phyloP scores from a whole-genome alignment of 176 grass and related monocot species.

The Leersia perrieri region DNA sequence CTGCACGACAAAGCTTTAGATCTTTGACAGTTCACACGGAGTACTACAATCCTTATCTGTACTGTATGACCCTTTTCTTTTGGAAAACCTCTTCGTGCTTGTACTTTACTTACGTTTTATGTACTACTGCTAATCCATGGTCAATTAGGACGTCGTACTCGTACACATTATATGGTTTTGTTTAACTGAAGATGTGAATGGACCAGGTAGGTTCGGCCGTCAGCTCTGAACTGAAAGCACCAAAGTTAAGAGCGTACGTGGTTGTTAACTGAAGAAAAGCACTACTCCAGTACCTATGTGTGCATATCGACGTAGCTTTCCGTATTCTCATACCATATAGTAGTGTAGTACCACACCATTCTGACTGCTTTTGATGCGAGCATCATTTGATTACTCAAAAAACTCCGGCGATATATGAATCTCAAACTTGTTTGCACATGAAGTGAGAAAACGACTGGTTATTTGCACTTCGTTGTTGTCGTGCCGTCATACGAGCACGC shows the following conservation, averaged over 20 bases:
- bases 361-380: conserved; percentile 11
- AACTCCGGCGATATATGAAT: background rate
- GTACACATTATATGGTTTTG: background rate
- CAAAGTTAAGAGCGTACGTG: background rate
- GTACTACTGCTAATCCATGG: background rate
- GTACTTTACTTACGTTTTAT: background rate
- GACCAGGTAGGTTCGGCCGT: background rate
- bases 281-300: background rate
- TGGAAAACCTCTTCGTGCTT: background rate
- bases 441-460: background rate
- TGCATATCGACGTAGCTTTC: background rate
- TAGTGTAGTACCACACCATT: background rate
- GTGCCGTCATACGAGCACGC: background rate
- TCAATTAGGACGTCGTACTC: background rate
- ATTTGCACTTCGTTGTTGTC: background rate
- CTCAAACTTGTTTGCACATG: conserved; percentile 4
- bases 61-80: background rate
- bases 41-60: background rate
- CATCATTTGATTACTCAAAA: background rate
- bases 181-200: background rate
- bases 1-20: background rate
- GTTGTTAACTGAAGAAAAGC: background rate
- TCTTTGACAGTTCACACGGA: background rate
- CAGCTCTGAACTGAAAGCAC: background rate
- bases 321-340: background rate